Evolutionary conservation across 2,329 filamentous ascomycete species (phyloP).

Genomic region (Aureobasidium mangrovei): DNA sequence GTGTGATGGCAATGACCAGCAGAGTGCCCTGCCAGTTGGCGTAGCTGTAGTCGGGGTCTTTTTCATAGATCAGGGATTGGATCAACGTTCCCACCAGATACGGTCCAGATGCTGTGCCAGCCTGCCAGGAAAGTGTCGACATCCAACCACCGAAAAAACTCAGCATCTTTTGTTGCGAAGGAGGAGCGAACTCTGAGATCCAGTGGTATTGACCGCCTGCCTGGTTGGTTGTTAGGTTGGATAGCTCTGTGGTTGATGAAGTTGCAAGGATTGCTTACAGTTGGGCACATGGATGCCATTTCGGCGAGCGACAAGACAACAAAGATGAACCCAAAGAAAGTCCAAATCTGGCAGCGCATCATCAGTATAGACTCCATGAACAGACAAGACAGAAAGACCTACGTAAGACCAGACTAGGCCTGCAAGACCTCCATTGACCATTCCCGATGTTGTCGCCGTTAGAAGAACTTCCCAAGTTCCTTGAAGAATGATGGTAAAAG

Average conservation of each 20-base stretch:
- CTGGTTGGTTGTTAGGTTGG: not conserved
- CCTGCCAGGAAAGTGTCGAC: constrained; percentile 30
- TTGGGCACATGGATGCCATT: constrained; percentile 27
- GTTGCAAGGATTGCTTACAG: not conserved
- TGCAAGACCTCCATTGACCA: constrained; percentile 26
- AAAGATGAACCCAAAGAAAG: constrained; percentile 15
- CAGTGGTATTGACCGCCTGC: constrained; percentile 24
- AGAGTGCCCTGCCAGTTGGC: constrained; percentile 42
- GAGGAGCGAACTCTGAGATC: constrained; percentile 17
- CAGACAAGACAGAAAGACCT: not conserved
- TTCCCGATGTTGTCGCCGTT: constrained; percentile 10
- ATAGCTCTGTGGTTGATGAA: constrained; percentile 14
- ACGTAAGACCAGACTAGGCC: constrained; percentile 30
- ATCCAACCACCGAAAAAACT: constrained; percentile 28
- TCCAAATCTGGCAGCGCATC: constrained; percentile 2
- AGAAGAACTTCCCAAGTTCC: constrained; percentile 14
- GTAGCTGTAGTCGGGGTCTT: constrained; percentile 22
- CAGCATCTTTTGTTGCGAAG: constrained; percentile 17
- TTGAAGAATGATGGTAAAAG: constrained; percentile 13
- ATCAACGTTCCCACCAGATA: constrained; percentile 31
- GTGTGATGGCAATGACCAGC: constrained; percentile 38
- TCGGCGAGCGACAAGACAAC: constrained; percentile 28
- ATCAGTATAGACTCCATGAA: too few relatives aligned
- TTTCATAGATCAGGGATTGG: constrained; percentile 29
- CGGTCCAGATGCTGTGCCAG: constrained; percentile 26